Percentiles rank a stretch among this genome's conserved stretches.
phyloP scores from a whole-genome alignment of 805 yeast genomes.

The Yarrowia porcina region DNA sequence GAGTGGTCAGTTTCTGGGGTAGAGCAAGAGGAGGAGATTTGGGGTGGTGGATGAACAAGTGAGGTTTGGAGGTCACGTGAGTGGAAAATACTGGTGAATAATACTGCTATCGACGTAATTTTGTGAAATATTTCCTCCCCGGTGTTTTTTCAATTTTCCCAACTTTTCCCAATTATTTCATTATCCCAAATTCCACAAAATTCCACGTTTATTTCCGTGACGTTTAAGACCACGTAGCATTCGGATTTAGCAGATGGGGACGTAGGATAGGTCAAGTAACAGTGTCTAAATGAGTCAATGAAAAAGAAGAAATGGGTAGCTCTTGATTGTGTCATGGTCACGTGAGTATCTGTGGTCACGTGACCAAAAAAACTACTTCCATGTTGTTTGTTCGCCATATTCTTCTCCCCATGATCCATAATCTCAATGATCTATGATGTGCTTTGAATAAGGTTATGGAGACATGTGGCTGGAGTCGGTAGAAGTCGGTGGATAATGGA shows the following conservation, averaged over 20 bases:
- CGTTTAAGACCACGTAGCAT: not conserved
- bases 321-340: too few species aligned
- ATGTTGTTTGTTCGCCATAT: too few species aligned
- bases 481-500: not conserved
- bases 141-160: not conserved
- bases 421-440: not conserved
- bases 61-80: not conserved
- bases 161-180: not conserved
- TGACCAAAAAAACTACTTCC: not conserved
- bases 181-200: too few species aligned
- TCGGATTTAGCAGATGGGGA: not conserved
- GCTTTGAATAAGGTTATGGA: not conserved
- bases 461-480: not conserved
- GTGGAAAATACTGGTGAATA: too few species aligned
- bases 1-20: slow-evolving; percentile 17
- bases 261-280: too few species aligned
- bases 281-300: too few species aligned
- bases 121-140: not conserved
- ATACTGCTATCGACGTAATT: not conserved
- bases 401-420: not conserved
- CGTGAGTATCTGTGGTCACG: too few species aligned
- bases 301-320: too few species aligned
- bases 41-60: too few species aligned
- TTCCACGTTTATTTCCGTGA: too few species aligned
- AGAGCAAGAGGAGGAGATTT: too few species aligned